Evolutionary conservation across 75 land plant species (phyloP), one percentile per base, ranked within the genome.

Genomic region (Ceratopteris richardii): DNA sequence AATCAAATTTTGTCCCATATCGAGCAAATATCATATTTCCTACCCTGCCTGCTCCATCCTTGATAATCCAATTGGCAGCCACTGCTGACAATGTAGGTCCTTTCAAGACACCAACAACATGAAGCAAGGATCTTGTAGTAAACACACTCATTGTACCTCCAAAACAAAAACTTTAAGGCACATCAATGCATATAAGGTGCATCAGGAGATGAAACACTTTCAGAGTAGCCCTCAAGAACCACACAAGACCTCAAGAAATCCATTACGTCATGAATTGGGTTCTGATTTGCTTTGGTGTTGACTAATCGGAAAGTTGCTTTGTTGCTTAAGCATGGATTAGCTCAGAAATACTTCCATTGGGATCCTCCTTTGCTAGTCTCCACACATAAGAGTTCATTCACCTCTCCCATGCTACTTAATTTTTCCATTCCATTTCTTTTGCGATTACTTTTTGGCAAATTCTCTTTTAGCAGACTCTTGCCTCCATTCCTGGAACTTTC

Each of bases 101-200:
- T 27, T 72, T 62, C 30, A 85, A 79, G 16, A 86, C 78, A 26
- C 97, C 99, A 65, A 95, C 80, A 14, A 96, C 88, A 63, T 50
- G 77, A 58, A 95, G 60, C 57, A 95, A 72, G 36, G 99, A 80
- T 27, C 82, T 82, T 63, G 99, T 95, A 10, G 99, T 95, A 66
- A 95, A 95, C 60, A 95, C 96, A 44, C 96, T 80, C 91, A 95
- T 95, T 24, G 99, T 96, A 75, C 99, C 99, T 65, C 99, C 99
- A 78, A 90, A 95, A 60, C 90, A 86, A 66, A 4, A 33, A 3
- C 37, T 33, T 33, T 9, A 33, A 33, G 37, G 37, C 37, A 3
- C 37, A 4, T 9, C 37, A 33, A 4, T 9, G 37, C 37, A 33
- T 33, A 33, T 33, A 33, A 9, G 37, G 37, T 4, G 37, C 9